Evolutionary conservation across 257 asterid species (phyloP).

Genomic region (Solanum megistacrolobum): DNA sequence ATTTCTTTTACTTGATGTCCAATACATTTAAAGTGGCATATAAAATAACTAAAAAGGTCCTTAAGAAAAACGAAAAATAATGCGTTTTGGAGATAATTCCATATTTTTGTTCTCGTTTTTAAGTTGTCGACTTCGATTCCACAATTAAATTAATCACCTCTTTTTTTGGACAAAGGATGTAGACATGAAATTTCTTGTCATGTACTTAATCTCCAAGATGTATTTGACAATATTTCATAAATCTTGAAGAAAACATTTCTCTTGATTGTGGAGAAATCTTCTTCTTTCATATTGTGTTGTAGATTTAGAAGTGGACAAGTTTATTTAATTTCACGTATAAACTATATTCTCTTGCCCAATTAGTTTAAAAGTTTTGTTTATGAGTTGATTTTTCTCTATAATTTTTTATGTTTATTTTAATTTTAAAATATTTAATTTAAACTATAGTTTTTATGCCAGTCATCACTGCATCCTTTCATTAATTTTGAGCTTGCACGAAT

Average conservation of each 20-base stretch:
- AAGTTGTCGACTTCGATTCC: neutral
- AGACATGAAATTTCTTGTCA: neutral
- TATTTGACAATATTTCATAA: neutral
- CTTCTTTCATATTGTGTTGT: neutral
- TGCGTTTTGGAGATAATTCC: neutral
- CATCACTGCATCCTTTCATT: too few species aligned
- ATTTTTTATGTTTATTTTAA: too few species aligned
- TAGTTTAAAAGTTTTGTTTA: too few species aligned
- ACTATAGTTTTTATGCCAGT: too few species aligned
- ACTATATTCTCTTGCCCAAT: neutral
- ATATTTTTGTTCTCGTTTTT: neutral
- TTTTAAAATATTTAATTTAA: too few species aligned
- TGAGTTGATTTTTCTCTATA: too few species aligned
- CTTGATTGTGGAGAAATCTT: neutral
- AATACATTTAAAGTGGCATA: neutral
- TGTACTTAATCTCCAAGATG: neutral
- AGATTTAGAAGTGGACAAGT: neutral
- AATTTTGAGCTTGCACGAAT: too few species aligned
- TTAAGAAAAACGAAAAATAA: neutral
- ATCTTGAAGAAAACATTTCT: neutral
- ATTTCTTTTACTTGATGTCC: neutral
- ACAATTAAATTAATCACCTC: neutral
- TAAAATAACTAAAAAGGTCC: neutral
- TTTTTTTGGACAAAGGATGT: neutral
- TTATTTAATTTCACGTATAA: neutral